Evolutionary conservation across 805 yeast genomes (phyloP), one percentile per base, ranked within the genome.

Genomic region (Metschnikowia kunwiensis): DNA sequence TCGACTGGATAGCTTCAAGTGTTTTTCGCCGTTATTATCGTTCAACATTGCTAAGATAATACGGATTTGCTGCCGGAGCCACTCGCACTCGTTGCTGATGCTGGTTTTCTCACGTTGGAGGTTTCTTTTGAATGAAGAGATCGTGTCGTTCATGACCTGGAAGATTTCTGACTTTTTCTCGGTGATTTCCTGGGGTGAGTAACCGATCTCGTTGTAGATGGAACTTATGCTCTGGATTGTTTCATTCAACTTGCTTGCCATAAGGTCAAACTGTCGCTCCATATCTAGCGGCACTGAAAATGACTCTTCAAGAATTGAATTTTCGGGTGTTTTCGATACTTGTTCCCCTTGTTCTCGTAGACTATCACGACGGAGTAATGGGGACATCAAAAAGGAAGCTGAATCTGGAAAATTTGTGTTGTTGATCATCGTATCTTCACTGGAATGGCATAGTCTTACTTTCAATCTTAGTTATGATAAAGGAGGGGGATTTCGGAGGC

Each of bases 201-300:
- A 77, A 1, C 85, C 85, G 26, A 78, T 78, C 39, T 67, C 70
- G 31, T 62, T 61, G 51, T 77, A 77, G 7, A 76, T 66, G 4
- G 50, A 49, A 33, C 71, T 66, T n/a, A 78, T 53, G 34, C 72
- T 70, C n/a, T 38, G 38, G 12, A 68, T 57, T 7, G 72, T 60
- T n/a, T 47, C 44, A 36, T 59, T 58, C n/a, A 68, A 65, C 23
- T 63, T 58, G 17, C 51, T 39, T 4, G 63, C 56, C 12, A 67
- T 62, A 16, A 50, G 36, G 25, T 64, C 66, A 30, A 65, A 54
- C 26, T 55, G 56, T 14, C 45, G 36, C 17, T 39, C 44, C 20
- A 45, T 38, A 19, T 42, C 36, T 19, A 31, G 36, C 12, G 32
- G 24, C 7, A 5, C 9, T 4, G 31, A 18, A 9, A 15, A 16